Conservation (phyloP, 2,329 filamentous ascomycete species). For the Claviceps quebecensis region DNA sequence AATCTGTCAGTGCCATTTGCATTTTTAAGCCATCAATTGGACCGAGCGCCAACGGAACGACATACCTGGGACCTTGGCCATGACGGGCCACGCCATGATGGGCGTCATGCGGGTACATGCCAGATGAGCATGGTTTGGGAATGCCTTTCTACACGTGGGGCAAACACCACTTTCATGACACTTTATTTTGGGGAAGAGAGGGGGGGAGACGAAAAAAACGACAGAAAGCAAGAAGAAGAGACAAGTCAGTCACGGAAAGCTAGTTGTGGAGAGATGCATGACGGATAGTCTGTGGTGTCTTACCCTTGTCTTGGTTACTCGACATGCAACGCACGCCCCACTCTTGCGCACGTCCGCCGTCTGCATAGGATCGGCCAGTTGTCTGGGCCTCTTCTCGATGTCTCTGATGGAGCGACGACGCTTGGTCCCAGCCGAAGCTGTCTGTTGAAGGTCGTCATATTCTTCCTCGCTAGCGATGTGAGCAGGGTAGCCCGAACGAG, state of each 20-base stretch:
- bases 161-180: constrained; percentile 28
- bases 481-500: constrained; percentile 17
- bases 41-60: constrained; percentile 5
- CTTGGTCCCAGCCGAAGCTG: constrained; percentile 18
- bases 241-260: constrained; percentile 12
- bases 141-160: constrained; percentile 27
- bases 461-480: constrained; percentile 19
- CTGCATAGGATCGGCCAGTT: constrained; percentile 26
- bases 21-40: neutral
- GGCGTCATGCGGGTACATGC: constrained; percentile 26
- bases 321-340: constrained; percentile 34
- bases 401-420: constrained; percentile 21
- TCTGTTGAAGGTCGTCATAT: constrained; percentile 11
- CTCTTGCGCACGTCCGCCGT: constrained; percentile 35
- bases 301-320: constrained; percentile 33
- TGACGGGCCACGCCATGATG: constrained; percentile 23
- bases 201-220: neutral
- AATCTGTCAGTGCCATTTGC: constrained; percentile 8
- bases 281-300: constrained; percentile 15
- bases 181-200: constrained; percentile 9
- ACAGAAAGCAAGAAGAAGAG: neutral
- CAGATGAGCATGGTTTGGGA: constrained; percentile 25
- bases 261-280: constrained; percentile 5
- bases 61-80: constrained; percentile 24
- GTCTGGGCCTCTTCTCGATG: constrained; percentile 22